Evolutionary conservation across 179 eudicot species (phyloP).

Genomic region (Beta lomatogona): DNA sequence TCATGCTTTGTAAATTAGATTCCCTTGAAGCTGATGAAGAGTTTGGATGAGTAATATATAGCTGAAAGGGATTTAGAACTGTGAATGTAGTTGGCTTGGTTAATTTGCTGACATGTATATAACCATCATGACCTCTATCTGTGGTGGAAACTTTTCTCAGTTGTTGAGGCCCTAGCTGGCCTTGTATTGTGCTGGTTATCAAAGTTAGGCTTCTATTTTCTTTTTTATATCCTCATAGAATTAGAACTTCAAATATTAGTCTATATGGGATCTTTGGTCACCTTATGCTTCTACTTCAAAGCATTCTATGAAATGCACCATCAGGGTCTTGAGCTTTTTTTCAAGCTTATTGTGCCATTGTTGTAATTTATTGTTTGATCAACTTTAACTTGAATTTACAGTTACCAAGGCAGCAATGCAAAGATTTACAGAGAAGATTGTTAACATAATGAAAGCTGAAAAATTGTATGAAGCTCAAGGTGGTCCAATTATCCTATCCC

Average conservation of each 20-base stretch:
- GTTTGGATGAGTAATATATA: neutral
- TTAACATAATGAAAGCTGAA: conserved; percentile 74
- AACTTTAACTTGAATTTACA: neutral
- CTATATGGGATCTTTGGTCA: neutral
- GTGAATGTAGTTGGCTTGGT: neutral
- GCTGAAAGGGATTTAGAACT: neutral
- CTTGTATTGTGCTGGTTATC: neutral
- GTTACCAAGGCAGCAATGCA: conserved; percentile 67
- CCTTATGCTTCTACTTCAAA: neutral
- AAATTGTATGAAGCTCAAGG: conserved; percentile 70
- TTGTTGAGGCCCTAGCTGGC: neutral
- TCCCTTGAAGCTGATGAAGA: neutral
- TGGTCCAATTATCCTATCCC: conserved; percentile 80
- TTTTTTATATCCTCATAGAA: neutral
- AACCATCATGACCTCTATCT: neutral
- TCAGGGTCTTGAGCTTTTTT: too few relatives aligned
- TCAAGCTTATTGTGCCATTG: neutral
- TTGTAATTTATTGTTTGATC: neutral
- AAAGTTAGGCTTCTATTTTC: neutral
- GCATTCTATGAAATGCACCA: neutral
- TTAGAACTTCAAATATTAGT: neutral
- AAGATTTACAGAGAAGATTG: conserved; percentile 73
- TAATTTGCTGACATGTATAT: neutral
- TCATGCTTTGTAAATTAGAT: neutral
- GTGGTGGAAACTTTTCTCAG: neutral